Evolutionary conservation across 108 stramenopile genomes (phyloP), one percentile per base, ranked within the genome.

Genomic region (Fistulifera solaris): DNA sequence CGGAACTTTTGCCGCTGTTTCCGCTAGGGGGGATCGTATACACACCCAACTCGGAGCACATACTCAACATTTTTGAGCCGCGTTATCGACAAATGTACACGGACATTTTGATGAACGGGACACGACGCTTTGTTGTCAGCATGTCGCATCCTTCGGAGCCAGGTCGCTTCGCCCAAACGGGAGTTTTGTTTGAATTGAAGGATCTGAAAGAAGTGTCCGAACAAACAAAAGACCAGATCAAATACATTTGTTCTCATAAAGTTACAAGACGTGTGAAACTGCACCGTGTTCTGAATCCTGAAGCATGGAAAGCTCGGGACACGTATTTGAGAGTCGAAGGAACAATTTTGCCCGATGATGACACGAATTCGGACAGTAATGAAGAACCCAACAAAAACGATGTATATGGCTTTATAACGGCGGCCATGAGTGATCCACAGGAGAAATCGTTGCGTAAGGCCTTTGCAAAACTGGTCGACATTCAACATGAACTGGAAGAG

Each of bases 41-140:
- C 78, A 87, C 83, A 19, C 89, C 89, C 50, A 86, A 87, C 58
- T 75, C 77, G n/a, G 81, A 86, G 61, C 85, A 91, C 56, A 72
- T 91, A 4, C 66, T 91, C 40, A 91, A 91, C 54, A 91, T 91
- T 53, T 91, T 91, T 55, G 89, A 91, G 62, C 89, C 85, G n/a
- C 81, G 89, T 11, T 91, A 91, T 61, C 78, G 89, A 26, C 75
- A 85, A 65, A 91, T 91, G 89, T 91, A 91, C 72, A 80, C 73
- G 23, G 89, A 91, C 63, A 91, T 91, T 45, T 56, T 91, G 17
- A 83, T 87, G 85, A 87, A 85, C 71, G 89, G 89, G 0, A 74
- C 73, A 40, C 82, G 85, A 62, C 78, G 85, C 11, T 91, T 91
- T 62, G 80, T 76, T 0, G 85, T 86, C 0, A 53, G 61, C 54